These are phyloP conservation scores for Penicillium occitanis DNA, from an alignment of 2,329 filamentous ascomycete species.

Conservation along the genomic window DNA sequence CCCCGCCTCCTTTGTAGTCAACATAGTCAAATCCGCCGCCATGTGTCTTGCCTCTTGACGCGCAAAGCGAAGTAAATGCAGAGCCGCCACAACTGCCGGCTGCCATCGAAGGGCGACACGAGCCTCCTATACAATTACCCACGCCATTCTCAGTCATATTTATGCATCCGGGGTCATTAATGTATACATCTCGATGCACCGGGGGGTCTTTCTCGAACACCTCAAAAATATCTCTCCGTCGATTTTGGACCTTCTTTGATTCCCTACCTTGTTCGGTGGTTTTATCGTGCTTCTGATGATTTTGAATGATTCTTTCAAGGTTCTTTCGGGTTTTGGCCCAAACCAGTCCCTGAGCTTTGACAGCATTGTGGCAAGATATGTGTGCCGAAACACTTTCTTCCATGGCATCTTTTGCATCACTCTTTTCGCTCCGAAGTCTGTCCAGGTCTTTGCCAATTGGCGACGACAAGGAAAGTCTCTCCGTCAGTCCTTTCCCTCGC, in stretches of 20 bases:
- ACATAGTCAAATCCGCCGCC: constrained; percentile 14
- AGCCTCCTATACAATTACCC: constrained; percentile 12
- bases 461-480: not conserved
- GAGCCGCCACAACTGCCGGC: constrained; percentile 13
- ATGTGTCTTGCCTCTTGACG: not conserved
- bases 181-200: constrained; percentile 6
- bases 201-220: constrained; percentile 5
- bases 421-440: not conserved
- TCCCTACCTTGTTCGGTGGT: too few species aligned
- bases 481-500: constrained; percentile 2
- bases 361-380: constrained; percentile 16
- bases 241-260: not conserved
- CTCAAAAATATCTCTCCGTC: not conserved
- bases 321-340: not conserved
- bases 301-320: constrained; percentile 4
- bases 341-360: constrained; percentile 48
- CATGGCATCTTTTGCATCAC: not conserved
- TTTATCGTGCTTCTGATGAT: not conserved
- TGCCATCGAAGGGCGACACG: constrained; percentile 12
- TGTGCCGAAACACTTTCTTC: not conserved
- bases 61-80: not conserved
- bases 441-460: not conserved
- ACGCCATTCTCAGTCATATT: not conserved
- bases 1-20: not conserved
- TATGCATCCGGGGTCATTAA: constrained; percentile 3